phyloP scores from a whole-genome alignment of 2,329 filamentous ascomycete species.

The Colletotrichum paranaense region DNA sequence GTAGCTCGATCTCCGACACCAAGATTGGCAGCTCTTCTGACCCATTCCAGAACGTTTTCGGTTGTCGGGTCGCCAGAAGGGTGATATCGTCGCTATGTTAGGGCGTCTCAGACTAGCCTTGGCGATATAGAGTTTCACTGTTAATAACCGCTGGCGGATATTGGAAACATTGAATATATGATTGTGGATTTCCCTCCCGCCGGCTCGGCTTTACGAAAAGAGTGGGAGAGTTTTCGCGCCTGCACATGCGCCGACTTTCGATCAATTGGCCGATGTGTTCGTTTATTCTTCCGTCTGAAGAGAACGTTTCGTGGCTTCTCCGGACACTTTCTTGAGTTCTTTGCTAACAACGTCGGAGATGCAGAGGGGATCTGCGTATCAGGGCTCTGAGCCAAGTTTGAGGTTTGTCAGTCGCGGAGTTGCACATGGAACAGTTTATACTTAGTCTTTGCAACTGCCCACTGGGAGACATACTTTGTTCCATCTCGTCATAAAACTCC shows the following conservation, averaged over 20 bases:
- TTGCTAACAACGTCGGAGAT: background rate
- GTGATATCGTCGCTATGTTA: constrained; percentile 26
- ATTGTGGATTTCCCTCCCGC: background rate
- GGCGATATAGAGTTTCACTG: constrained; percentile 18
- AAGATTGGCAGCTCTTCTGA: background rate
- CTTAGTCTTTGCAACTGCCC: background rate
- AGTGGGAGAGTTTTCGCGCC: background rate
- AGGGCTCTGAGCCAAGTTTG: constrained; percentile 7
- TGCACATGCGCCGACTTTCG: background rate
- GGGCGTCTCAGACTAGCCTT: constrained; percentile 21
- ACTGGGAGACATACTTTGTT: background rate
- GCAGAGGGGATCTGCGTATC: constrained; percentile 27
- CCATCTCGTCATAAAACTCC: background rate
- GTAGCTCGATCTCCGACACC: background rate
- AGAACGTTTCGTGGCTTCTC: background rate
- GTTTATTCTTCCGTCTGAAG: background rate
- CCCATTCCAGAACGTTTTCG: constrained; percentile 17
- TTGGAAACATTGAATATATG: constrained; percentile 6
- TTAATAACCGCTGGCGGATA: constrained; percentile 3
- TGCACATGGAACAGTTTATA: background rate
- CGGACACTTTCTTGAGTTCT: background rate
- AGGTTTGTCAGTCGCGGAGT: constrained; percentile 4
- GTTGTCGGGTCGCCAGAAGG: constrained; percentile 12
- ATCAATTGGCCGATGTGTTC: background rate
- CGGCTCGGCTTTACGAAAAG: background rate